phyloP scores from a whole-genome alignment of 805 yeast genomes.

The Hanseniaspora mollemarum region DNA sequence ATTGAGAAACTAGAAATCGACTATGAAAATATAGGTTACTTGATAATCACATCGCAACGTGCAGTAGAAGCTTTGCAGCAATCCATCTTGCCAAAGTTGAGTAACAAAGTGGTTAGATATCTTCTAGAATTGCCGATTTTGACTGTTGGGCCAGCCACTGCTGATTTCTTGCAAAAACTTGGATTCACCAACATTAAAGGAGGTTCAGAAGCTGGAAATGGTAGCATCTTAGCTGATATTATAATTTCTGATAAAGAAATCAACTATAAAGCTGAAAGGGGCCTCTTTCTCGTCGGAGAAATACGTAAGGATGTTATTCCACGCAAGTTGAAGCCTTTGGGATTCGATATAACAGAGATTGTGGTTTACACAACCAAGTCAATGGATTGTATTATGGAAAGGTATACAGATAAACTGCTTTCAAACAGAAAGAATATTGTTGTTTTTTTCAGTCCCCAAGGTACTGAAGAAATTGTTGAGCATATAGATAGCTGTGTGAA shows the following conservation, averaged over 20 bases:
- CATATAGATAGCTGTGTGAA: constrained; percentile 21
- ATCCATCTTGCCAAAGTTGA: constrained; percentile 29
- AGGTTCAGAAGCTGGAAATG: constrained; percentile 72
- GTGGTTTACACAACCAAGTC: constrained; percentile 60
- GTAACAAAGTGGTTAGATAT: constrained; percentile 18
- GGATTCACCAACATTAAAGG: constrained; percentile 67
- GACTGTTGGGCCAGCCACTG: constrained; percentile 90
- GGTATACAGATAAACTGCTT: constrained; percentile 25
- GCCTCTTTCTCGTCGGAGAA: constrained; percentile 76
- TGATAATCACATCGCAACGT: constrained; percentile 80
- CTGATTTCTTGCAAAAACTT: constrained; percentile 39
- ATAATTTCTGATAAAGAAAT: constrained; percentile 35
- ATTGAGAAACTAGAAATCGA: constrained; percentile 35
- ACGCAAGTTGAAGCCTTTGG: constrained; percentile 36
- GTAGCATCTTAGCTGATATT: constrained; percentile 52
- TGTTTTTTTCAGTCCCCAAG: constrained; percentile 85
- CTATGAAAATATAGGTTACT: constrained; percentile 34
- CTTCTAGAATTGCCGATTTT: constrained; percentile 48
- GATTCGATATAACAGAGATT: constrained; percentile 34
- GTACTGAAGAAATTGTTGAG: constrained; percentile 52
- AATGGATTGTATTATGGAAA: constrained; percentile 36
- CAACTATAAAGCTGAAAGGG: constrained; percentile 24
- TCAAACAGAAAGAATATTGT: constrained; percentile 43
- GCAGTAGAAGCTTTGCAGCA: constrained; percentile 70
- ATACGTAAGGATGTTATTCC: constrained; percentile 76